Base-by-base conservation (phyloP, 1,139 yeast genomes). In the Pichia sp. region DNA sequence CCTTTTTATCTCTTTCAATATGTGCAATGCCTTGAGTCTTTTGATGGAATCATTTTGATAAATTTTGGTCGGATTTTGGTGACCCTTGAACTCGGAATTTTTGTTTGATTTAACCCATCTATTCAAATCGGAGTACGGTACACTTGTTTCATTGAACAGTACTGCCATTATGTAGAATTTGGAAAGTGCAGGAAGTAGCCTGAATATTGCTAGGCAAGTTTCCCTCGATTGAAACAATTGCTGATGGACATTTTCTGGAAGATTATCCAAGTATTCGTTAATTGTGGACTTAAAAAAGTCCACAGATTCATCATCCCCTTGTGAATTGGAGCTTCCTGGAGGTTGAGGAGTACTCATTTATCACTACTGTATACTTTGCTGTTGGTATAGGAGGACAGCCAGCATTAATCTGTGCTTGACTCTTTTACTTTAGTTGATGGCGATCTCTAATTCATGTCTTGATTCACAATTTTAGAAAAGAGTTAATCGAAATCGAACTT, bases 181-280 rank as follows among this genome's bases (percentile, higher is more conserved):
- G 31, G 97, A 96, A 65, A 93, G 72, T 16, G 93, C 85, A 0
- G 99, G 97, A 34, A 95, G 76, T 58, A 93, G 75, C 60, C 99
- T 78, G 69, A 85, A 92, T 26, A 93, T 85, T 2, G 99, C 95
- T 51, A 93, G 75, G 67, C 98, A 92, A 55, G 99, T 90, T 15
- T 97, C 97, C 2, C 99, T 97, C 53, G 87, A 81, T 59, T 78
- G 79, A 70, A 87, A 93, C 31, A 93, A 77, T 64, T 92, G 80
- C 29, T 86, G 78, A 63, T 90, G 92, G 15, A 90, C 90, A 7
- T 85, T 75, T 64, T 86, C 90, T 1, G 98, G 97, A 16, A 93
- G 81, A 19, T 88, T 90, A 67, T 90, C 97, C 57, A 93, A 75
- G 69, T 93, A 92, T 64, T 88, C 96, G 66, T 88, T 89, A 61